Evolutionary conservation across 2,329 filamentous ascomycete species (phyloP).

Genomic region (Juglanconis juglandina): DNA sequence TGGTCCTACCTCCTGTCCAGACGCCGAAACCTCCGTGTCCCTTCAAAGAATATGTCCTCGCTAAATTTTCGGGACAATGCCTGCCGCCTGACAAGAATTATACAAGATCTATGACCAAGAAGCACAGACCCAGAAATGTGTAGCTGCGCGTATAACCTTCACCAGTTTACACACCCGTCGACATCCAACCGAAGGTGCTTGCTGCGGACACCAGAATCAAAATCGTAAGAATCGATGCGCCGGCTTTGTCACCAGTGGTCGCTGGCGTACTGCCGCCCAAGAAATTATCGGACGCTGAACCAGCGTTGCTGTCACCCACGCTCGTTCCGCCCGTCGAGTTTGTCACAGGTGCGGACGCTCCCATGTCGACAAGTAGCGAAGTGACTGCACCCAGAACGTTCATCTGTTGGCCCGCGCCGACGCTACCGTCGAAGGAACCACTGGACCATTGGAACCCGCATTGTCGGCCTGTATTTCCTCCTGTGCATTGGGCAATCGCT

Average conservation of each 20-base stretch:
- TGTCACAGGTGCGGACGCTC: conserved; percentile 19
- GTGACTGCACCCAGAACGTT: conserved; percentile 50
- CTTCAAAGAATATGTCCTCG: background rate
- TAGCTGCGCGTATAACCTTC: background rate
- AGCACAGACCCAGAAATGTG: background rate
- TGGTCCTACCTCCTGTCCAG: background rate
- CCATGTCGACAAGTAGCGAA: conserved; percentile 35
- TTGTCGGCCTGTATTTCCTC: conserved; percentile 28
- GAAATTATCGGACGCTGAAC: conserved; percentile 22
- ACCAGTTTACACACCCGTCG: conserved; percentile 10
- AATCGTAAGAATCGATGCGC: conserved; percentile 27
- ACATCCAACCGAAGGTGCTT: conserved; percentile 34
- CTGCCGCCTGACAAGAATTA: background rate
- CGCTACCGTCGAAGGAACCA: conserved; percentile 44
- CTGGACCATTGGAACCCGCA: conserved; percentile 55
- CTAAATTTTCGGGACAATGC: background rate
- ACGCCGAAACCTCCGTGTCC: background rate
- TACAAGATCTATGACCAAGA: background rate
- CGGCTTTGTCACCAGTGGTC: conserved; percentile 27
- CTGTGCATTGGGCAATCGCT: conserved; percentile 18
- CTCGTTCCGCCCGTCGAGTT: conserved; percentile 26
- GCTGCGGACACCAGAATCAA: conserved; percentile 19
- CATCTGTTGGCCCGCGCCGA: conserved; percentile 54
- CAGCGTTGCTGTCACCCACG: conserved; percentile 24
- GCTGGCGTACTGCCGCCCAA: conserved; percentile 21